Base-by-base conservation (phyloP, 257 asterid species). In the Rauvolfia tetraphylla region DNA sequence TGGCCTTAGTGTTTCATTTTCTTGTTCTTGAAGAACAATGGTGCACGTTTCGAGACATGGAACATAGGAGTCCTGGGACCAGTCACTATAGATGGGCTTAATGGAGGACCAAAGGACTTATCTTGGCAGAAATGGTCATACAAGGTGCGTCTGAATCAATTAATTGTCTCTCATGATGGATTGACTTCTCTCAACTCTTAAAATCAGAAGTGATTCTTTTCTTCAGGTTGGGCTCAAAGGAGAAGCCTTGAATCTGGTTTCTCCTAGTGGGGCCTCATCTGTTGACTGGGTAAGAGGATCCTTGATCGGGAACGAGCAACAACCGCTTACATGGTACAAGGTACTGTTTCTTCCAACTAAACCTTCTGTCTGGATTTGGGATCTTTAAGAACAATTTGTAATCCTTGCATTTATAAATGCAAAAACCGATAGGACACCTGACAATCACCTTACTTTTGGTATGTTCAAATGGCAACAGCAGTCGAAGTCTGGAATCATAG, bases 51-150 rank as follows among this genome's bases (percentile, higher is more conserved):
- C 72, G 99, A 95, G 86, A 86, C 90, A 68, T 82, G 88, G 89
- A 80, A 69, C 78, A 75, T 92, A 0, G 99, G 99, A 77, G 90
- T 95, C 75, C 79, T 87, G 1, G 99, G 99, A 81, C 97, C 99
- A 12, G 99, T 95, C 15, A 79, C 78, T 57, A 79, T 95, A 70
- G 81, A 78, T 7, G 98, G 99, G 68, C 87, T 95, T 41, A 88
- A 89, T 78, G 83, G 81, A 27, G 98, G 98, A 49, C 75, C 82
- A 7, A 71, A 73, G 81, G 97, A 95, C 86, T 84, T 95, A 58
- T 92, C 99, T 2, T 34, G 86, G 87, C 93, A 91, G 83, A 92
- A 90, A 81, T 95, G 99, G 99, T 92, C 98, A 5, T 95, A 95
- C 88, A 89, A 89, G 97, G 98, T 95, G 49, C 25, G 77, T 22